phyloP scores from a whole-genome alignment of 2,329 filamentous ascomycete genomes.

The Pezicula neosporulosa region DNA sequence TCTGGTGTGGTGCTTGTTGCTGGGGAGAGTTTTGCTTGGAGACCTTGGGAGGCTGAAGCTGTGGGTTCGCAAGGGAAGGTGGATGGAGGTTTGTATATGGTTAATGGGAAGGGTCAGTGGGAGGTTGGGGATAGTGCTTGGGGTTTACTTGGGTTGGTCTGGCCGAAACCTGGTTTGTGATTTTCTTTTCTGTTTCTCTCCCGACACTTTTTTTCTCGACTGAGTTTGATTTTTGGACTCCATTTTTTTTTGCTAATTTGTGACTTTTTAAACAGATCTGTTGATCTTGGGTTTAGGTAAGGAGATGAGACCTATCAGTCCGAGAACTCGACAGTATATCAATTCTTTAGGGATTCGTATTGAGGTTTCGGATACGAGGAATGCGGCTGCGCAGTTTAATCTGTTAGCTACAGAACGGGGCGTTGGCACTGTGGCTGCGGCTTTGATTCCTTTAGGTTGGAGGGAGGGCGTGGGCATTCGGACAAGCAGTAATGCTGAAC shows the following conservation, averaged over 20 bases:
- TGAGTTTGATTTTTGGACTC: background rate
- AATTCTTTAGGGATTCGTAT: constrained; percentile 77
- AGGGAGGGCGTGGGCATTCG: constrained; percentile 44
- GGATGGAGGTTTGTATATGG: constrained; percentile 25
- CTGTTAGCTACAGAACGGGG: constrained; percentile 91
- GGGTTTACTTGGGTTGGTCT: constrained; percentile 72
- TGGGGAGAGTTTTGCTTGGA: constrained; percentile 87
- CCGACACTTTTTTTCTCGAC: background rate
- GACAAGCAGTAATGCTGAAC: background rate
- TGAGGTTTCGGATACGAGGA: constrained; percentile 87
- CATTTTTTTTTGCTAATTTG: background rate
- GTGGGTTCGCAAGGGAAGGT: constrained; percentile 16
- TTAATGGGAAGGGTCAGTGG: constrained; percentile 67
- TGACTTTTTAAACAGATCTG: constrained; percentile 55
- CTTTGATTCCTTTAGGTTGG: constrained; percentile 84
- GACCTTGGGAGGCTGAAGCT: constrained; percentile 62
- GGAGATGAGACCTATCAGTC: constrained; percentile 71
- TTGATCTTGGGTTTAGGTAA: constrained; percentile 85
- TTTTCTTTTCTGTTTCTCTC: background rate
- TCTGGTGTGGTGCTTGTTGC: constrained; percentile 75
- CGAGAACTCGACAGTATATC: constrained; percentile 68
- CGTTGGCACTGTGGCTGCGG: constrained; percentile 79
- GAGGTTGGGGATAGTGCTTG: constrained; percentile 69
- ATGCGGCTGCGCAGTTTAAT: constrained; percentile 94
- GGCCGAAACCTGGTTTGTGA: constrained; percentile 80